A percentile compares a stretch with the other conserved stretches of the same genome.
Evolutionary conservation across 768 basidiomycete genomes (phyloP).

Genomic region (Leccinum variicolor): DNA sequence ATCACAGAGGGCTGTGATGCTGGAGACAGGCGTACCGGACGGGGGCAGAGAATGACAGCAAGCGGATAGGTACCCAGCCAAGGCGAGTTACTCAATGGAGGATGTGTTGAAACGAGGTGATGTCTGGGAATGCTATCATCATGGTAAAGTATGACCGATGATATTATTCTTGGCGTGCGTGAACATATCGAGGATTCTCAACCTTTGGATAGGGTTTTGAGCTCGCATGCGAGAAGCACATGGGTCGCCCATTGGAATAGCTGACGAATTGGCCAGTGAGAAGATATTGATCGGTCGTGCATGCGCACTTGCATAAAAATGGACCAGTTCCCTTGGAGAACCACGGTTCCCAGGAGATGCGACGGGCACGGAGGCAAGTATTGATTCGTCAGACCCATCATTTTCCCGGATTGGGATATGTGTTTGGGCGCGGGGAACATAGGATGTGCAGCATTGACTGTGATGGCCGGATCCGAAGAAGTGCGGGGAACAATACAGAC

Average conservation of each 20-base stretch:
- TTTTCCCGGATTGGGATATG: background rate
- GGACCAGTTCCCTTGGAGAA: background rate
- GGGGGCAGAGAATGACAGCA: background rate
- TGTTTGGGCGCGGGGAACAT: background rate
- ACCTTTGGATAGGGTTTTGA: conserved; percentile 14
- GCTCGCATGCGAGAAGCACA: conserved; percentile 7
- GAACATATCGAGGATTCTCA: background rate
- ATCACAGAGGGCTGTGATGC: background rate
- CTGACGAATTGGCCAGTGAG: conserved; percentile 1
- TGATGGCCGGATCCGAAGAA: background rate
- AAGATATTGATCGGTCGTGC: background rate
- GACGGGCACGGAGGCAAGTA: background rate
- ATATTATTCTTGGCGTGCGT: background rate
- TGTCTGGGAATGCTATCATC: conserved; percentile 1
- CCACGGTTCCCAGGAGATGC: conserved; percentile 1
- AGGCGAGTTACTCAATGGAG: background rate
- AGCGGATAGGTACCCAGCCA: background rate
- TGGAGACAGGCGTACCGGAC: conserved; percentile 2
- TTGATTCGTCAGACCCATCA: background rate
- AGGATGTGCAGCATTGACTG: background rate
- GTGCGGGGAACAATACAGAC: background rate
- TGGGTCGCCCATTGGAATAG: background rate
- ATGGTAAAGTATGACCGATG: background rate
- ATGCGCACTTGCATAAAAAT: background rate
- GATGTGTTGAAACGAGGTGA: background rate